These are phyloP conservation scores for Aspergillus sp. DNA, from an alignment of 2,329 filamentous ascomycete species.

Conservation along the genomic window DNA sequence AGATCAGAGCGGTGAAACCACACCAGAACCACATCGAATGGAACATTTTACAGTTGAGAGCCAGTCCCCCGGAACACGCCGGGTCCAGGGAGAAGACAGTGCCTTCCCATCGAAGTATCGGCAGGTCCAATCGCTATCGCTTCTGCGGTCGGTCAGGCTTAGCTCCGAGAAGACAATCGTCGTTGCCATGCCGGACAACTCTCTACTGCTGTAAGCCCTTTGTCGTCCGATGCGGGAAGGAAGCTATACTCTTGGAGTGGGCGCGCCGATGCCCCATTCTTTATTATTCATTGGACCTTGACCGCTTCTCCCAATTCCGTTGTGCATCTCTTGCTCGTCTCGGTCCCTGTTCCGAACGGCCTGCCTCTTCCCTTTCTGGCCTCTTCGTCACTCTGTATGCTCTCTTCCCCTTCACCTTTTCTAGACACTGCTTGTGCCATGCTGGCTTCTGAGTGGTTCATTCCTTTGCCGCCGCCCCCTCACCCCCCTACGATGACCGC, in stretches of 20 bases:
- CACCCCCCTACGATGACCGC: slow-evolving; percentile 19
- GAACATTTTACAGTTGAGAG: slow-evolving; percentile 15
- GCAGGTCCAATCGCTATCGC: background rate
- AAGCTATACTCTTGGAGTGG: slow-evolving; percentile 17
- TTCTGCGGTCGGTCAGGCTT: slow-evolving; percentile 5
- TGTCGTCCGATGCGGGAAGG: slow-evolving; percentile 17
- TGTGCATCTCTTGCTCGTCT: slow-evolving; percentile 1
- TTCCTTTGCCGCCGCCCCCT: slow-evolving; percentile 22
- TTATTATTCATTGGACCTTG: slow-evolving; percentile 15
- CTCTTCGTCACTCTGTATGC: slow-evolving; percentile 9
- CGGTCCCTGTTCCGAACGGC: slow-evolving; percentile 9
- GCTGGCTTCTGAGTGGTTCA: slow-evolving; percentile 20
- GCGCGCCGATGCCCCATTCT: slow-evolving; percentile 15
- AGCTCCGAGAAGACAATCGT: slow-evolving; percentile 16
- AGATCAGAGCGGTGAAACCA: slow-evolving; percentile 29
- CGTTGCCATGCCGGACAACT: slow-evolving; percentile 13
- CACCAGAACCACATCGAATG: slow-evolving; percentile 20
- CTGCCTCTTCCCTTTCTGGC: slow-evolving; percentile 11
- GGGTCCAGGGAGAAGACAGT: slow-evolving; percentile 20
- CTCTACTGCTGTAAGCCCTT: slow-evolving; percentile 11
- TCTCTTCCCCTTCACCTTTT: slow-evolving; percentile 20
- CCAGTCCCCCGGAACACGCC: slow-evolving; percentile 29
- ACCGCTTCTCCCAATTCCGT: slow-evolving; percentile 21
- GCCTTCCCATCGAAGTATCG: slow-evolving; percentile 1
- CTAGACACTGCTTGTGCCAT: slow-evolving; percentile 12